Base-by-base conservation (phyloP, 2,329 filamentous ascomycete species). In the Aspergillus sp. region DNA sequence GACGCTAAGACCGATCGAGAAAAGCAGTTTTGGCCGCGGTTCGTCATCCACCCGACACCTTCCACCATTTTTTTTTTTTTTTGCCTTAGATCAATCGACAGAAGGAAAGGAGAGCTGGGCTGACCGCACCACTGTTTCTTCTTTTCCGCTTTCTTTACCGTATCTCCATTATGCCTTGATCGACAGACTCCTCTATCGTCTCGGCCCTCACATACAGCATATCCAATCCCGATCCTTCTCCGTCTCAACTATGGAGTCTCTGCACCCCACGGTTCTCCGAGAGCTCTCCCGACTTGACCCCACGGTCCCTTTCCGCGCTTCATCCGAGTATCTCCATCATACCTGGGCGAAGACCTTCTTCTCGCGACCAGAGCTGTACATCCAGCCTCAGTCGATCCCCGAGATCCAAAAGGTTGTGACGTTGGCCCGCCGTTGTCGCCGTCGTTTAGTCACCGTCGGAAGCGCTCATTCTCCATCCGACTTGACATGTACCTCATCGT, bases 291-390 rank as follows among this genome's bases (percentile, higher is more conserved):
- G 77, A 57, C 79, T 83, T 67, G 78, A 86, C 64, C 79, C 82
- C 60, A 72, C 76, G 53, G 73, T 94, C 36, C 84, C 90, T 41
- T 96, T 97, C 76, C 88, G 87, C 69, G 89, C 89, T 5, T 80
- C 80, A 52, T 77, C 82, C 54, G 78, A 82, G 49, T 86, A 97
- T 71, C 74, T 86, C 45, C 94, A 97, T 76, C 86, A 87, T 64
- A 99, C 94, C 17, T 99, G 94, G 94, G 94, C 94, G 36, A 86
- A 87, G 66, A 97, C 94, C 46, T 96, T 95, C 76, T 86, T 88
- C 65, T 94, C 88, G 47, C 83, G 86, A 16, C 94, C 94, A 2
- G 91, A 96, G 77, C 85, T 97, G 53, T 96, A 93, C 74, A 84
- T 97, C 62, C 89, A 89, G 64, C 94, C 94, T 2, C 82, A 88